Evolutionary conservation across 1,284 basidiomycete genomes (phyloP), one percentile per base, ranked within the genome.

Genomic region (Dichomitus squalens): DNA sequence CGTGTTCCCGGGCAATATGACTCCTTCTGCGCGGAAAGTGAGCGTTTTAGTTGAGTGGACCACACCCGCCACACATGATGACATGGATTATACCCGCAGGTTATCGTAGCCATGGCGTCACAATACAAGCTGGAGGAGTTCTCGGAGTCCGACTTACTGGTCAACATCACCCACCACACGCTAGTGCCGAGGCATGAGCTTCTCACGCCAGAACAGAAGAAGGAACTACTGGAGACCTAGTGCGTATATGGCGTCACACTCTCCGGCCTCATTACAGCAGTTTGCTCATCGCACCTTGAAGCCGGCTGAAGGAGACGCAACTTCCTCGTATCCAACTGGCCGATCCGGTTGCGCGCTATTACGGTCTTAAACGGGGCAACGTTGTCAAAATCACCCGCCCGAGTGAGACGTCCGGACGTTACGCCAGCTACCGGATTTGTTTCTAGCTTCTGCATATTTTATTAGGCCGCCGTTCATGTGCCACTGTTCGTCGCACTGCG

Each of bases 301-400:
- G 96, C 76, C 96, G 97, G 60, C 78, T 99, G 63, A 98, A 98
- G 74, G 97, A 99, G 71, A 98, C 96, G 1, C 97, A 99, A 71
- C 81, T 99, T 59, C 97, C 97, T 50, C 90, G 97, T 35, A 99
- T 99, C 66, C 96, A 98, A 76, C 75, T 97, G 53, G 88, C 88
- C 18, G 97, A 99, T 75, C 97, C 97, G 5, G 96, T 99, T 12
- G 95, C 96, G 36, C 86, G 95, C 61, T 99, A 99, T 75, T 99
- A 98, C 77, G 97, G 97, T 49, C 83, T 99, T 59, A 85, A 88
- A 69, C 84, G 97, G 60, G 96, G 96, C 21, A 94, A 98, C 74
- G 97, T 99, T 36, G 97, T 99, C 73, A 98, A 98, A 80, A 99
- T 99, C 67, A 99, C 93, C 59, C 82, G 97, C 70, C 92, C 95